Percentiles rank a stretch among this genome's conserved stretches.
phyloP scores from a whole-genome alignment of 257 asterid species.

The Ballota nigra region DNA sequence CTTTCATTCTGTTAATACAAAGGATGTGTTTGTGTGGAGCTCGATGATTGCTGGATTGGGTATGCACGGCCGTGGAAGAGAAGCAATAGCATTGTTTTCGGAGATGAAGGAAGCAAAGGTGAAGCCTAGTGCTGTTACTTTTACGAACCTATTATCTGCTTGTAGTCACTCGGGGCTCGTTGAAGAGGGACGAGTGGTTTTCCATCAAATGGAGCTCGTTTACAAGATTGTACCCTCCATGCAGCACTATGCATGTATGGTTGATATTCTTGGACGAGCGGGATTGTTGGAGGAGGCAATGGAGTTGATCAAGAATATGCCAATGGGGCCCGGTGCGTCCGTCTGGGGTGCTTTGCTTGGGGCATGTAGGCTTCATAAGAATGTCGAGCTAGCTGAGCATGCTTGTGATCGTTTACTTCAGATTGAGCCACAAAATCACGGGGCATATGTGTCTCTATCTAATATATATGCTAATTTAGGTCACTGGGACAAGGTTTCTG shows the following conservation, averaged over 20 bases:
- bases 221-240: constrained; percentile 46
- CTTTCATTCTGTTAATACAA: constrained; percentile 41
- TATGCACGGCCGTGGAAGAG: constrained; percentile 71
- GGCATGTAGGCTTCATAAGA: constrained; percentile 61
- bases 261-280: constrained; percentile 83
- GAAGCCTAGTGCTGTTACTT: constrained; percentile 62
- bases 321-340: constrained; percentile 46
- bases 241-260: constrained; percentile 79
- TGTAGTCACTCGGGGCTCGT: constrained; percentile 84
- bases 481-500: constrained; percentile 60
- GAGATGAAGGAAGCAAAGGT: constrained; percentile 62
- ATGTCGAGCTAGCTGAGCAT: constrained; percentile 52
- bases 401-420: constrained; percentile 53
- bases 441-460: constrained; percentile 61
- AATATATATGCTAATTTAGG: constrained; percentile 66
- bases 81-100: constrained; percentile 56
- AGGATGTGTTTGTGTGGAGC: constrained; percentile 78
- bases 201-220: constrained; percentile 51
- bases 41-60: constrained; percentile 82
- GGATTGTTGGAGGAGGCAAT: constrained; percentile 60
- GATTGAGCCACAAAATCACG: constrained; percentile 70
- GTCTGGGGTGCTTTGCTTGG: constrained; percentile 86
- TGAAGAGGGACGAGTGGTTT: constrained; percentile 50
- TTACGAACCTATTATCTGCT: constrained; percentile 66
- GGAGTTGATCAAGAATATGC: constrained; percentile 56